These are phyloP conservation scores for Ophiostoma ulmi DNA, from an alignment of 2,329 filamentous ascomycete species.

Conservation along the genomic window DNA sequence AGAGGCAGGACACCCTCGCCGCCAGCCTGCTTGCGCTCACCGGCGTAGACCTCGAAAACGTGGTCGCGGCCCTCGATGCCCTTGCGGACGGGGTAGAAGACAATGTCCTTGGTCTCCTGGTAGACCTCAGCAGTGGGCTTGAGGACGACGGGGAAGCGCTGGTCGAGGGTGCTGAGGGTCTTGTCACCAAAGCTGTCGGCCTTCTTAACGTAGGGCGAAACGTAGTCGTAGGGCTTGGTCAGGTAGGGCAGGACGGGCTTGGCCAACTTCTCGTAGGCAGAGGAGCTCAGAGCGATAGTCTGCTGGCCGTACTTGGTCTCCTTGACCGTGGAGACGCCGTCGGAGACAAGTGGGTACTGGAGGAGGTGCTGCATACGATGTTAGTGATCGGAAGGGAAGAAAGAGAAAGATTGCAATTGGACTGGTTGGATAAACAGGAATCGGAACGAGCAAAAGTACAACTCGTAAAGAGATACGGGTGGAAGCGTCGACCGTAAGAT, in stretches of 20 bases:
- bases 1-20: conserved; percentile 60
- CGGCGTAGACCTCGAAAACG: conserved; percentile 51
- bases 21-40: conserved; percentile 59
- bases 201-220: conserved; percentile 77
- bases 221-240: conserved; percentile 70
- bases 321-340: conserved; percentile 65
- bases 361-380: conserved; percentile 63
- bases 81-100: conserved; percentile 59
- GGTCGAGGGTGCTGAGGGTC: conserved; percentile 64
- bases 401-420: not conserved
- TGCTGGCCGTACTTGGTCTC: conserved; percentile 77
- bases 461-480: not conserved
- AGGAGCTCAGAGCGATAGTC: conserved; percentile 69
- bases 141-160: conserved; percentile 67
- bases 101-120: conserved; percentile 56
- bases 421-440: not conserved
- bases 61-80: conserved; percentile 58
- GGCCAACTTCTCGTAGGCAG: conserved; percentile 70
- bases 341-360: conserved; percentile 77
- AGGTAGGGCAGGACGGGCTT: conserved; percentile 75
- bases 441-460: not conserved
- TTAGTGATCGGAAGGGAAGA: conserved; percentile 7
- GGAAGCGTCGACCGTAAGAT: not conserved
- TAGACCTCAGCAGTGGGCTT: conserved; percentile 68
- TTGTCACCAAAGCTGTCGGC: conserved; percentile 72